Evolutionary conservation across 768 basidiomycete genomes (phyloP).

Genomic region (Termitomyces sp.): DNA sequence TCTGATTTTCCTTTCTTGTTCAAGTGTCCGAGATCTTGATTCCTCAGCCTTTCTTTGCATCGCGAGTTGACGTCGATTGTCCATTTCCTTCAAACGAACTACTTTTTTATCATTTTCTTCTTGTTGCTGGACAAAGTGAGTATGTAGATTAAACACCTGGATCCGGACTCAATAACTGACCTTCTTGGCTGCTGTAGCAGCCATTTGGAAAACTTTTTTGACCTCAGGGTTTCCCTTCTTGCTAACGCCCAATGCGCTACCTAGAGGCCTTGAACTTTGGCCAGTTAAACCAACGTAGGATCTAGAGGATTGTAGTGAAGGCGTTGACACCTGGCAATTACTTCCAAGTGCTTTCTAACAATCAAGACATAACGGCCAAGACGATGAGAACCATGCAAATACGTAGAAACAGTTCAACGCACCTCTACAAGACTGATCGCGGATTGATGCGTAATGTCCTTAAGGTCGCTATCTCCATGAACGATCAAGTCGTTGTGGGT

Average conservation of each 20-base stretch:
- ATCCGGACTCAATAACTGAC: constrained; percentile 31
- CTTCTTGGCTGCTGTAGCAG: constrained; percentile 84
- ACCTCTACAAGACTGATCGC: constrained; percentile 40
- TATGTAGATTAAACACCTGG: background rate
- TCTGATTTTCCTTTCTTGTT: constrained; percentile 67
- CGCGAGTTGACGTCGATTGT: constrained; percentile 67
- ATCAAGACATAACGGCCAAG: constrained; percentile 10
- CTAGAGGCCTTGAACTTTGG: constrained; percentile 66
- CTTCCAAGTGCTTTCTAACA: constrained; percentile 29
- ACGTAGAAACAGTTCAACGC: constrained; percentile 14
- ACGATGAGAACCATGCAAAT: background rate
- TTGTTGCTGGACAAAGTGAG: constrained; percentile 61
- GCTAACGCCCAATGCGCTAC: constrained; percentile 56
- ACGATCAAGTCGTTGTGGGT: constrained; percentile 24
- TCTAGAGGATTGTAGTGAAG: constrained; percentile 41
- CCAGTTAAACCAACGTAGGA: constrained; percentile 60
- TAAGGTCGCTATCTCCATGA: constrained; percentile 29
- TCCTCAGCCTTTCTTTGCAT: constrained; percentile 75
- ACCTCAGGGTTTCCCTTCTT: constrained; percentile 76
- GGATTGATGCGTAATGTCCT: constrained; percentile 35
- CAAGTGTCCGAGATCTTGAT: constrained; percentile 55
- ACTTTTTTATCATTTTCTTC: constrained; percentile 81
- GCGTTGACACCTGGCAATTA: constrained; percentile 52
- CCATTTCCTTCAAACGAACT: constrained; percentile 73
- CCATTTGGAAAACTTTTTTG: constrained; percentile 73